phyloP scores from a whole-genome alignment of 2,329 filamentous ascomycete species.

The Xylariales sp. region DNA sequence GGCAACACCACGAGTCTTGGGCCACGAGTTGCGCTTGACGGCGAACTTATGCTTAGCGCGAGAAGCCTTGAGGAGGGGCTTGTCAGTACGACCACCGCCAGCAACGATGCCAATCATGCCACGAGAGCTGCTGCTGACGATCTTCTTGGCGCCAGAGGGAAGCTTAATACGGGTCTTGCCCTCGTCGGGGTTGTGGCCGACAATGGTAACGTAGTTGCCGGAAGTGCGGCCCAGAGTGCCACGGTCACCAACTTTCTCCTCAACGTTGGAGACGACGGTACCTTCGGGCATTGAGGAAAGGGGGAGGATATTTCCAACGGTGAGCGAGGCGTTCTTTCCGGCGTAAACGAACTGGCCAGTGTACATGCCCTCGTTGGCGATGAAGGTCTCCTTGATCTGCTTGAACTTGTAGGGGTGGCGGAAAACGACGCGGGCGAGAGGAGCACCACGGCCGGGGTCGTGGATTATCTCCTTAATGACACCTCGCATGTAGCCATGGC shows the following conservation, averaged over 20 bases:
- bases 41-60: constrained; percentile 99
- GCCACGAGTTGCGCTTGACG: constrained; percentile 99
- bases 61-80: constrained; percentile 99
- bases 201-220: constrained; percentile 98
- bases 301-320: constrained; percentile 96
- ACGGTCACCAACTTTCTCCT: constrained; percentile 98
- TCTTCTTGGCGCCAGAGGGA: constrained; percentile 98
- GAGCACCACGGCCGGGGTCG: constrained; percentile 97
- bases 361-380: constrained; percentile 99
- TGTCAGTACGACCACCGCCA: constrained; percentile 99
- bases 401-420: constrained; percentile 99
- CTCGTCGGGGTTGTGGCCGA: constrained; percentile 98
- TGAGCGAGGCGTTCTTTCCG: constrained; percentile 97
- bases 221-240: constrained; percentile 96
- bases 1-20: constrained; percentile 99
- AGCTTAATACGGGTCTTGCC: constrained; percentile 99
- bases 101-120: constrained; percentile 99
- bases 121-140: constrained; percentile 89
- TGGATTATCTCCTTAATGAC: constrained; percentile 99
- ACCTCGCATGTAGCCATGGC: constrained; percentile 97
- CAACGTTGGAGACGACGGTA: constrained; percentile 99
- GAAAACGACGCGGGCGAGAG: constrained; percentile 96
- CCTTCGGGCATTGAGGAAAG: constrained; percentile 95
- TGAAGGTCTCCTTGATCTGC: constrained; percentile 98
- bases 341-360: constrained; percentile 99